Percentiles rank a stretch among this genome's conserved stretches.
Conservation (phyloP, 2,329 filamentous ascomycete genomes). For the Hypoxylon sp. region DNA sequence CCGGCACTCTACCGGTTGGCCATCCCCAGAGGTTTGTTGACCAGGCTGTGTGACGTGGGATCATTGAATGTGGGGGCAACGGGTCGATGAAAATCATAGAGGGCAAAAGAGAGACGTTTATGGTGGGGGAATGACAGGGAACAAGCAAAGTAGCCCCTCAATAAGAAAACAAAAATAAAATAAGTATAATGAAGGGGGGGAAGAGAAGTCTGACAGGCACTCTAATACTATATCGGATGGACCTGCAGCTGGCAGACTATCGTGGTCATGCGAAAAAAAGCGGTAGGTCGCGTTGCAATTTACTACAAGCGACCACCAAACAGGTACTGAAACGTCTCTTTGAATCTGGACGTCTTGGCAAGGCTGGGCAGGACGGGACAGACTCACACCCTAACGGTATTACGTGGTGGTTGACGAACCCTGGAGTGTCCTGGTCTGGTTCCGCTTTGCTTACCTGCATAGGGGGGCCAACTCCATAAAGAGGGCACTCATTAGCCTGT, state of each 20-base stretch:
- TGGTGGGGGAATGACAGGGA: conserved; percentile 36
- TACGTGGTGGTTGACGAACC: conserved; percentile 39
- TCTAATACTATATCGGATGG: conserved; percentile 33
- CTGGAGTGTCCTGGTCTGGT: conserved; percentile 31
- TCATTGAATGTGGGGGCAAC: conserved; percentile 41
- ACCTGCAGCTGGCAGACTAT: conserved; percentile 32
- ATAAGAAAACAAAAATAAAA: conserved; percentile 38
- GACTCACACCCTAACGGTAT: conserved; percentile 37
- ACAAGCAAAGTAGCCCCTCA: conserved; percentile 25
- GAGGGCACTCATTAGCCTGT: conserved; percentile 37
- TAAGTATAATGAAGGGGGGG: conserved; percentile 30
- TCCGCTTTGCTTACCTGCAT: conserved; percentile 43
- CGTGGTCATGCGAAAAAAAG: conserved; percentile 38
- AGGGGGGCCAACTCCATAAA: conserved; percentile 19
- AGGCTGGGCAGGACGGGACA: conserved; percentile 40
- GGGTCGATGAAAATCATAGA: conserved; percentile 25
- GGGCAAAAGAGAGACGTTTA: conserved; percentile 32
- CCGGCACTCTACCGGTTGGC: conserved; percentile 42
- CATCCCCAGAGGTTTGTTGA: conserved; percentile 31
- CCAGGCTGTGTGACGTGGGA: conserved; percentile 42
- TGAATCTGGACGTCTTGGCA: conserved; percentile 44
- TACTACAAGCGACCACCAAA: conserved; percentile 32
- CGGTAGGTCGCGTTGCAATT: conserved; percentile 43
- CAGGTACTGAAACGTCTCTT: conserved; percentile 44
- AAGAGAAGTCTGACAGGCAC: conserved; percentile 31